Conservation (phyloP, 164 flowering plant genomes). For the Santalum album region DNA sequence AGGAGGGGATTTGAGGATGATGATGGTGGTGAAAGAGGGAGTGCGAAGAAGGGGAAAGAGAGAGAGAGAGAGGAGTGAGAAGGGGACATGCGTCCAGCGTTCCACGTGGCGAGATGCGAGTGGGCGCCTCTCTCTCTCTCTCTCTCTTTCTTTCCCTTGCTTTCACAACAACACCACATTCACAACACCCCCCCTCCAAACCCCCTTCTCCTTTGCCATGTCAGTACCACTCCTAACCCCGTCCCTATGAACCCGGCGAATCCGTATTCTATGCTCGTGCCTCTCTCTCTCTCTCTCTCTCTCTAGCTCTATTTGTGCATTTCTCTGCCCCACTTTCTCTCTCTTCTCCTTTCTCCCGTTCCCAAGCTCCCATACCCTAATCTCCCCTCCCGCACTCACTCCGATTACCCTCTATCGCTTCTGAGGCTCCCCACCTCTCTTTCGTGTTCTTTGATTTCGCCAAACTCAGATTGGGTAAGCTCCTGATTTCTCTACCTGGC, state of each 20-base stretch:
- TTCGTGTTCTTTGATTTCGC: slow-evolving; percentile 11
- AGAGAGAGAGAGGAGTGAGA: background rate
- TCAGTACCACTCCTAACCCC: slow-evolving; percentile 50
- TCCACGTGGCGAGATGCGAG: slow-evolving; percentile 34
- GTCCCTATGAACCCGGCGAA: slow-evolving; percentile 69
- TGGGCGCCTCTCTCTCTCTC: slow-evolving; percentile 17
- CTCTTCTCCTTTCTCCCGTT: background rate
- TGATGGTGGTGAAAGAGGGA: background rate
- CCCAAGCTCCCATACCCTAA: slow-evolving; percentile 6
- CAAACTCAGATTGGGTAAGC: slow-evolving; percentile 16
- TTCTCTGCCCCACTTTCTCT: slow-evolving; percentile 7
- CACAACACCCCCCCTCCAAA: background rate
- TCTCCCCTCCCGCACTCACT: slow-evolving; percentile 3
- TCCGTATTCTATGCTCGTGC: slow-evolving; percentile 45
- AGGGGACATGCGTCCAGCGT: slow-evolving; percentile 5
- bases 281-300: slow-evolving; percentile 15
- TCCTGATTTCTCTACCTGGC: slow-evolving; percentile 7
- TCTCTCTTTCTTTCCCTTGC: slow-evolving; percentile 13
- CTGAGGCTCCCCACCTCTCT: background rate
- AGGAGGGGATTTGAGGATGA: background rate
- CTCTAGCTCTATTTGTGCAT: background rate
- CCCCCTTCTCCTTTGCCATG: slow-evolving; percentile 41
- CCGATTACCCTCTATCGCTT: background rate
- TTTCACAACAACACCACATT: slow-evolving; percentile 7
- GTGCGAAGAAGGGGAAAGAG: background rate